phyloP scores from a whole-genome alignment of 331 rosid genomes.

The Acacia concinna region DNA sequence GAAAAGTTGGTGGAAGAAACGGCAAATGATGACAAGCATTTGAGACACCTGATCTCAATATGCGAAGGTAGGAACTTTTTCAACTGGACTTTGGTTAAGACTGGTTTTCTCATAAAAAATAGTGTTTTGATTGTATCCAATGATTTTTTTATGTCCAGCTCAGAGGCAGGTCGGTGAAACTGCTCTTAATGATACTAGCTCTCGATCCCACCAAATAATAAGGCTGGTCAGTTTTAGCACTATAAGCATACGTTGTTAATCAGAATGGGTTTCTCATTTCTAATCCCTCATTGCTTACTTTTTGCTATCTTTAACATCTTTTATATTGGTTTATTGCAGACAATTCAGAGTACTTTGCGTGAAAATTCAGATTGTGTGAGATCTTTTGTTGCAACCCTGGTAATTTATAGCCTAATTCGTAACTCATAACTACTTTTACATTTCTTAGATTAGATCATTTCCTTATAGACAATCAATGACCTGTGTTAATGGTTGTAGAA shows the following conservation, averaged over 20 bases:
- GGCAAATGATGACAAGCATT: constrained; percentile 79
- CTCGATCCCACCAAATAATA: constrained; percentile 97
- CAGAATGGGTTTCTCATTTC: background rate
- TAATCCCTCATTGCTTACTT: constrained; percentile 10
- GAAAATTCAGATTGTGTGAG: constrained; percentile 85
- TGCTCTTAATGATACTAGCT: constrained; percentile 90
- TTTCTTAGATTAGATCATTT: background rate
- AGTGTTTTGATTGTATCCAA: background rate
- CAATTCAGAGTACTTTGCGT: constrained; percentile 87
- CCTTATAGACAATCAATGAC: constrained; percentile 7
- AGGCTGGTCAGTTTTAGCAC: constrained; percentile 65
- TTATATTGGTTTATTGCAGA: constrained; percentile 48
- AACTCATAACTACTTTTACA: background rate
- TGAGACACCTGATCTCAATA: constrained; percentile 83
- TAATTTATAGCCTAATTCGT: constrained; percentile 33
- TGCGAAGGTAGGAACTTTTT: constrained; percentile 71
- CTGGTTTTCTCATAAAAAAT: constrained; percentile 5
- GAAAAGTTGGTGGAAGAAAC: constrained; percentile 96
- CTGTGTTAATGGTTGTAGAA: constrained; percentile 52
- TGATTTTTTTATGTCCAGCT: constrained; percentile 46
- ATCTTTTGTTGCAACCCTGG: constrained; percentile 96
- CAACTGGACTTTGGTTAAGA: constrained; percentile 12
- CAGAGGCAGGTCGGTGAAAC: constrained; percentile 99
- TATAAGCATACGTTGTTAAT: background rate
- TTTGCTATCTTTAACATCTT: background rate